Conservation (phyloP, 2,329 filamentous ascomycete genomes). For the Phaeosphaeria sp. region DNA sequence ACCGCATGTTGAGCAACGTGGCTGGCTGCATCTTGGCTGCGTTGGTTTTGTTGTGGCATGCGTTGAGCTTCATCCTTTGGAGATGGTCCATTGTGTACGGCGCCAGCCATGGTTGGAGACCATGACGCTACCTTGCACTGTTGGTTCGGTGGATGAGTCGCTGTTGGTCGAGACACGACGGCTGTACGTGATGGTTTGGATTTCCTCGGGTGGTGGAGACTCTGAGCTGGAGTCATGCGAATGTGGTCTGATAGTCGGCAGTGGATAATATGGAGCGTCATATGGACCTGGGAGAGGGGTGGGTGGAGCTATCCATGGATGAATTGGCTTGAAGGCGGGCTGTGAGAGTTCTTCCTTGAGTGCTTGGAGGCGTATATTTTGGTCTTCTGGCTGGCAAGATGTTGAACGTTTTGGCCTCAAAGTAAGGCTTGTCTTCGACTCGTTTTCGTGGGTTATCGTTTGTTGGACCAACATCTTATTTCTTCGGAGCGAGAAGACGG, state of each 20-base stretch:
- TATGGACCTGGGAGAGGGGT: conserved; percentile 44
- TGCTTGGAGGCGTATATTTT: conserved; percentile 19
- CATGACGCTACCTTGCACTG: conserved; percentile 34
- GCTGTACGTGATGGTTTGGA: conserved; percentile 26
- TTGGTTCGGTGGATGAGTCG: conserved; percentile 17
- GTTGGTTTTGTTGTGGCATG: not conserved
- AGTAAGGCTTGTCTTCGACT: conserved; percentile 5
- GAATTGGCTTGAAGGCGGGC: conserved; percentile 29
- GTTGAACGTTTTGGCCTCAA: conserved; percentile 5
- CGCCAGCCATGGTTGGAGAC: conserved; percentile 40
- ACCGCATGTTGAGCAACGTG: not conserved
- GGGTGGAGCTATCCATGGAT: conserved; percentile 43
- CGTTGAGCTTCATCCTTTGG: conserved; percentile 29
- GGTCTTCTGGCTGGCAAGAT: conserved; percentile 5
- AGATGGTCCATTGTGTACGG: conserved; percentile 44
- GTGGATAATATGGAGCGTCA: conserved; percentile 43
- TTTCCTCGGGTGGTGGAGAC: conserved; percentile 8
- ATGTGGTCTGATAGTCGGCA: conserved; percentile 33
- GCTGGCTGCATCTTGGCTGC: not conserved
- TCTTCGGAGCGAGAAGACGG: conserved; percentile 17
- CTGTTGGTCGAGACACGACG: conserved; percentile 35
- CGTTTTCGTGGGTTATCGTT: conserved; percentile 5
- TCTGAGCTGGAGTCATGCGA: conserved; percentile 15
- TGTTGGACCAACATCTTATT: conserved; percentile 21
- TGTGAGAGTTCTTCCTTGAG: conserved; percentile 21